Base-by-base conservation (phyloP, 352 stramenopile species). In the Pythium coloratum region DNA sequence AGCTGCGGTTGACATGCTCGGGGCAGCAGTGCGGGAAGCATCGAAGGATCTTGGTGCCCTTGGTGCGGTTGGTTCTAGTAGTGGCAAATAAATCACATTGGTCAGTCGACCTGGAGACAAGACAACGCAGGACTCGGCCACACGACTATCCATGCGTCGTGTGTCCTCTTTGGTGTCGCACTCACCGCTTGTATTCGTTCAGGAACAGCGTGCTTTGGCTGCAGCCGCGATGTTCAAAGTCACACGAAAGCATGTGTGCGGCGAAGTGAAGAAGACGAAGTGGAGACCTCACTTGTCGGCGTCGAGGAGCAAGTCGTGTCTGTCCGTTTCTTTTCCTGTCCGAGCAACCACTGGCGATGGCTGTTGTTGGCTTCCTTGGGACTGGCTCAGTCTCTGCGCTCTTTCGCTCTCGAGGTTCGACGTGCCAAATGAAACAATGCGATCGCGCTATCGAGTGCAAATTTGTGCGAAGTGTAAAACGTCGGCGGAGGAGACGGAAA, bases 11-110 rank as follows among this genome's bases (percentile, higher is more conserved):
- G 51, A 91, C 61, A 55, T 91, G 83, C 51, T 81, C 62, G 0
- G 83, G 82, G 38, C 81, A 91, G 68, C 83, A 91, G 61, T 91
- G 81, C 20, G 83, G 81, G 62, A 91, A 91, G 71, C 80, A 91
- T 36, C 82, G 78, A 58, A 90, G 47, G 72, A 90, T 90, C 80
- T 86, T 86, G 56, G 73, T 80, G 53, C 76, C 73, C 34, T 83
- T 83, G 32, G 76, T 83, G 33, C 78, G 78, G 65, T 86, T 86
- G 3, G 71, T 83, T 12, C 78, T 83, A 24, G 64, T 49, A 24
- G 50, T 53, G 18, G 20, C 44, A 57, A 26, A 40, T n/a, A 40
- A 44, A 9, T 38, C 12, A 0, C 60, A 30, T 24, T 54, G 20
- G 50, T 59, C 33, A 59, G 60, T 54, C 32, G 16, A 42, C 59